These are phyloP conservation scores for Pluteus cervinus DNA, from an alignment of 768 basidiomycete species.

Conservation along the genomic window DNA sequence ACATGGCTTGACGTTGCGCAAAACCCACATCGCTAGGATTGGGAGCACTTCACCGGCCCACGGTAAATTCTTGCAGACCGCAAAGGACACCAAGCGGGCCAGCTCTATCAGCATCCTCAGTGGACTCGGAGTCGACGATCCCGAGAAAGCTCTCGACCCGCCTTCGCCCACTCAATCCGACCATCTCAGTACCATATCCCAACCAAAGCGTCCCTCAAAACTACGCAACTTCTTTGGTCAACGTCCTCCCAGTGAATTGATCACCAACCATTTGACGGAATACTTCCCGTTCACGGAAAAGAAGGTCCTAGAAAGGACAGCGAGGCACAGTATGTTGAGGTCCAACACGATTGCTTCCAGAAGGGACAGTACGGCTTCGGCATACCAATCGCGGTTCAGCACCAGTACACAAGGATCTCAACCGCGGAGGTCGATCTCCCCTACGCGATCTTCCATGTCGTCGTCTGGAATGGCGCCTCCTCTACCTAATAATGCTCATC, in stretches of 20 bases:
- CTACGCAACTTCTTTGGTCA: constrained; percentile 97
- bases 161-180: constrained; percentile 41
- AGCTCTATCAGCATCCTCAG: constrained; percentile 93
- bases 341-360: constrained; percentile 26
- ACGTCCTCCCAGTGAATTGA: constrained; percentile 94
- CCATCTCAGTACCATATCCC: constrained; percentile 21
- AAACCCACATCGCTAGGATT: constrained; percentile 39
- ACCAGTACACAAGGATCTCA: constrained; percentile 52
- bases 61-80: constrained; percentile 11
- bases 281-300: constrained; percentile 95
- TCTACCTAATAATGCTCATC: too few relatives aligned
- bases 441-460: constrained; percentile 23
- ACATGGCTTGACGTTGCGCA: constrained; percentile 70
- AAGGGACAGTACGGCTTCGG: constrained; percentile 47
- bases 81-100: constrained; percentile 77
- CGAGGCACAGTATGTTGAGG: constrained; percentile 83
- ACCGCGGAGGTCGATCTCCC: constrained; percentile 41
- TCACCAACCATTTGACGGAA: constrained; percentile 88
- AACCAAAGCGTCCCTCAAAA: constrained; percentile 55
- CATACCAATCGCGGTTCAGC: constrained; percentile 53
- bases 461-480: not conserved
- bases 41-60: constrained; percentile 27
- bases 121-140: constrained; percentile 83
- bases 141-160: constrained; percentile 60
- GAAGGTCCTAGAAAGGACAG: constrained; percentile 83